These are phyloP conservation scores for Colletotrichum theobromicola DNA, from an alignment of 2,329 filamentous ascomycete species.

Conservation along the genomic window DNA sequence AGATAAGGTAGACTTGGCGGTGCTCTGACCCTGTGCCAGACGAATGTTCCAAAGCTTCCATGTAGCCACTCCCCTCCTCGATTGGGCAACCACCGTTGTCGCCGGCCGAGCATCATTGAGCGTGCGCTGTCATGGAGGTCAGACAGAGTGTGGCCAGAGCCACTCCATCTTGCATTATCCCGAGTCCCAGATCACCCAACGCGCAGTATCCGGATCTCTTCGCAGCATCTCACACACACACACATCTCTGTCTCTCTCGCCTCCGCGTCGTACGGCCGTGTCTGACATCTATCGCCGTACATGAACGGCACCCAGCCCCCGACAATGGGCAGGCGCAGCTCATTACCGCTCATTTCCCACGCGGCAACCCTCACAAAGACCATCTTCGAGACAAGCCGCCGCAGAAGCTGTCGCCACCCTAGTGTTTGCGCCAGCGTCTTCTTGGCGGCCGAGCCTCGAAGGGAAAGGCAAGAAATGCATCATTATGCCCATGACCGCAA, in stretches of 20 bases:
- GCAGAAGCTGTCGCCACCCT: neutral
- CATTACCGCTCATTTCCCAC: slow-evolving; percentile 12
- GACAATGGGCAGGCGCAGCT: neutral
- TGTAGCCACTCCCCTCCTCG: slow-evolving; percentile 1
- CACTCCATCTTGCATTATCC: neutral
- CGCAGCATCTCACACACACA: neutral
- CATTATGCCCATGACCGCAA: slow-evolving; percentile 1
- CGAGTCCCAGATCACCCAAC: neutral
- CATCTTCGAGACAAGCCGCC: neutral
- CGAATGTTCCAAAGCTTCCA: slow-evolving; percentile 23
- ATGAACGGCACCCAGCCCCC: neutral
- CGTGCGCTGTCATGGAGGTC: neutral
- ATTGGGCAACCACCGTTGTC: slow-evolving; percentile 2
- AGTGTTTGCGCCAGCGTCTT: neutral
- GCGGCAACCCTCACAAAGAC: neutral
- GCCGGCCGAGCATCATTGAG: neutral
- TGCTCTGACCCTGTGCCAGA: slow-evolving; percentile 9
- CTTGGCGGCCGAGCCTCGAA: neutral
- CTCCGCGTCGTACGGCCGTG: neutral
- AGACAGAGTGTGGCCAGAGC: slow-evolving; percentile 9
- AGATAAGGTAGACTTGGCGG: slow-evolving; percentile 15
- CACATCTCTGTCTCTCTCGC: too few species aligned
- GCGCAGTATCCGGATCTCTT: neutral
- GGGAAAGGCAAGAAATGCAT: neutral
- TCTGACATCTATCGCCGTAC: neutral